Evolutionary conservation across 495 filamentous ascomycete species (phyloP).

Genomic region (Aspergillus cavernicola): DNA sequence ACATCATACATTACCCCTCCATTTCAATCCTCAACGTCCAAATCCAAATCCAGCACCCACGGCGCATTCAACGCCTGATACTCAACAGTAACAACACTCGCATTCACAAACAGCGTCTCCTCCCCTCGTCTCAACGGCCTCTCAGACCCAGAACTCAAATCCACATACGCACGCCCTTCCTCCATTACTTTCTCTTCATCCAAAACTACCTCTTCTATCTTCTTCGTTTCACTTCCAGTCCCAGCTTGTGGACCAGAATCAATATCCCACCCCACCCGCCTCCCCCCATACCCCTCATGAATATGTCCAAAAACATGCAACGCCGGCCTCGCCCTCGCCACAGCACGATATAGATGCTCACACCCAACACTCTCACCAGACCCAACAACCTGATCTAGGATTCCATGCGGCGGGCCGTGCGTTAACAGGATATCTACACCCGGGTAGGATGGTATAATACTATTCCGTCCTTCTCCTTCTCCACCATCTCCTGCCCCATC

Average conservation of each 20-base stretch:
- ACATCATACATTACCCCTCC: background rate
- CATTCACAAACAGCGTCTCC: conserved; percentile 73
- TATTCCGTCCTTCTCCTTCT: conserved; percentile 8
- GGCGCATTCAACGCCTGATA: conserved; percentile 53
- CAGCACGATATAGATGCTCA: conserved; percentile 42
- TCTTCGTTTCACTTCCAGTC: background rate
- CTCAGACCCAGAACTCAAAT: conserved; percentile 27
- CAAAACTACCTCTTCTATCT: background rate
- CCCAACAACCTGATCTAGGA: conserved; percentile 50
- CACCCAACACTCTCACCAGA: conserved; percentile 44
- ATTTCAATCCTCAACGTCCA: conserved; percentile 3
- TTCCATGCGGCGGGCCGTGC: conserved; percentile 63
- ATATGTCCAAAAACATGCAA: conserved; percentile 62
- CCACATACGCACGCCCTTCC: conserved; percentile 39
- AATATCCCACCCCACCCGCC: conserved; percentile 50
- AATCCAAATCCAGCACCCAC: conserved; percentile 63
- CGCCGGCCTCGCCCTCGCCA: conserved; percentile 39
- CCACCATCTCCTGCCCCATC: background rate
- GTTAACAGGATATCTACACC: conserved; percentile 65
- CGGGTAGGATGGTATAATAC: conserved; percentile 43
- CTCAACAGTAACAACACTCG: conserved; percentile 51
- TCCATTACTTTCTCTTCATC: conserved; percentile 41
- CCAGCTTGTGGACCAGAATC: background rate
- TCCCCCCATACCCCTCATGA: conserved; percentile 70
- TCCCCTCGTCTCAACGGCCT: conserved; percentile 41